Conservation (phyloP, 2,329 filamentous ascomycete species). For the Tolypocladium sp. region DNA sequence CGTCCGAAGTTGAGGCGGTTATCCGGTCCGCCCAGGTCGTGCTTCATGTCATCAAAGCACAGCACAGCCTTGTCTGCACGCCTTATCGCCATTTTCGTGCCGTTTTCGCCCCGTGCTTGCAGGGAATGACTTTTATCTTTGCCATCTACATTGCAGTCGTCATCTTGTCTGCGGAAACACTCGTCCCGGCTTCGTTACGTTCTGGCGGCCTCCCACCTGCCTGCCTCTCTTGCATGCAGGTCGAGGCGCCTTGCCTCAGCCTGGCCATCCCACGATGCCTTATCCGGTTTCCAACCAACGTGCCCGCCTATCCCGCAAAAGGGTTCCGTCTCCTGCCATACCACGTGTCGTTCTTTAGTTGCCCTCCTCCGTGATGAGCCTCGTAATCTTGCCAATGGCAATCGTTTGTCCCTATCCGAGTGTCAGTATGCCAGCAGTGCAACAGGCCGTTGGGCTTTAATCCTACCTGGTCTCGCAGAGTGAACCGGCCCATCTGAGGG, state of each 20-base stretch:
- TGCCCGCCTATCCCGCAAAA: neutral
- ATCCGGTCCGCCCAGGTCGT: neutral
- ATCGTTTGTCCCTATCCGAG: conserved; percentile 82
- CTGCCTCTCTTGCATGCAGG: neutral
- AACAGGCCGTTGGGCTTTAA: neutral
- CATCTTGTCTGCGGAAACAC: neutral
- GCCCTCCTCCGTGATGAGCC: conserved; percentile 48
- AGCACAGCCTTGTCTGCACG: neutral
- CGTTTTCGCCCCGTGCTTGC: neutral
- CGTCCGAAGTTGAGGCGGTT: neutral
- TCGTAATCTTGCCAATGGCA: conserved; percentile 98
- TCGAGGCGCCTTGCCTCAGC: neutral
- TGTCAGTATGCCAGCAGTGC: neutral
- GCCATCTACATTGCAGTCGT: neutral
- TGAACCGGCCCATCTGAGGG: conserved; percentile 86
- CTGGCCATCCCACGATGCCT: neutral
- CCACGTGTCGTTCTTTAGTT: neutral
- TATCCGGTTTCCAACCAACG: neutral
- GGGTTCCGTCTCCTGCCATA: neutral
- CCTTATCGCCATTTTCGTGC: neutral
- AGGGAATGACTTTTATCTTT: neutral
- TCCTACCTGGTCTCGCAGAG: conserved; percentile 74
- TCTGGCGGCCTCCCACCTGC: neutral
- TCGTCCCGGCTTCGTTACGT: neutral
- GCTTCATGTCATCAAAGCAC: neutral